Evolutionary conservation across 345 rosid genomes (phyloP).

Genomic region (Salix suchowensis): DNA sequence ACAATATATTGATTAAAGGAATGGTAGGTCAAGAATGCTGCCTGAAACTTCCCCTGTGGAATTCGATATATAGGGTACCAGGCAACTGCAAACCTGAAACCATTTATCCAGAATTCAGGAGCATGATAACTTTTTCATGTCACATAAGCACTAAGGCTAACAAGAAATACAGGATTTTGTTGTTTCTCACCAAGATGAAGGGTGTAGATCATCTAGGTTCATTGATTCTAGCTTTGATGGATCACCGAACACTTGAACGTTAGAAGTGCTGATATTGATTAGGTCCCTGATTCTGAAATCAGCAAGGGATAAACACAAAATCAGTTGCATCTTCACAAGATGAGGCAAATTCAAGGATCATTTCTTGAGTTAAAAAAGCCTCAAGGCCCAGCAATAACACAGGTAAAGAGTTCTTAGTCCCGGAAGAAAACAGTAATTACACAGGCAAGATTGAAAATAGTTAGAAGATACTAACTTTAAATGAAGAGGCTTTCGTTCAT

Average conservation of each 20-base stretch:
- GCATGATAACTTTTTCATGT: neutral
- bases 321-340: neutral
- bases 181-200: conserved; percentile 24
- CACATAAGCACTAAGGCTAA: neutral
- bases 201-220: conserved; percentile 28
- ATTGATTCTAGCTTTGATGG: conserved; percentile 18
- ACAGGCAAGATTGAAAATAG: neutral
- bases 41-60: conserved; percentile 20
- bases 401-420: neutral
- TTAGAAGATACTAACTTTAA: conserved; percentile 14
- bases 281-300: conserved; percentile 28
- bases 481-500: conserved; percentile 24
- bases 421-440: neutral
- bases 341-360: neutral
- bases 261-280: conserved; percentile 2
- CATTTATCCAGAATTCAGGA: neutral
- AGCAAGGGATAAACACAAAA: neutral
- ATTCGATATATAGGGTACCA: conserved; percentile 34
- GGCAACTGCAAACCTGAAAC: conserved; percentile 32
- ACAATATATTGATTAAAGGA: conserved; percentile 13
- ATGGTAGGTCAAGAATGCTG: conserved; percentile 35
- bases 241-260: conserved; percentile 21
- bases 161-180: neutral
- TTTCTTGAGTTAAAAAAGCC: neutral
- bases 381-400: neutral